These are phyloP conservation scores for Torulaspora pretoriensis DNA, from an alignment of 1,139 yeast species.

Conservation along the genomic window DNA sequence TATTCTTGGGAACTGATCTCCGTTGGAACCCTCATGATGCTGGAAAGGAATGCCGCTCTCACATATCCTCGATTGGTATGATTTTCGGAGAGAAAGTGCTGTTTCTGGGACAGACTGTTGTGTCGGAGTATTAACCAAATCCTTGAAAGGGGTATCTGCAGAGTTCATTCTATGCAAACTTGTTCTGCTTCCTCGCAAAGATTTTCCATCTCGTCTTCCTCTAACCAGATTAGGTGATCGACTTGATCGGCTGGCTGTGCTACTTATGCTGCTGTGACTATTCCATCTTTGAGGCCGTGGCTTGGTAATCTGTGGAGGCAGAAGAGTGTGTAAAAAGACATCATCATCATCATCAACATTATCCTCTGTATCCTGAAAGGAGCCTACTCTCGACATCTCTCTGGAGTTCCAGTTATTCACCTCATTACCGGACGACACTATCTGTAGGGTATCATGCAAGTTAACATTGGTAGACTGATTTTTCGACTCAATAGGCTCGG, in stretches of 20 bases:
- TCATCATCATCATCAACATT: slow-evolving; percentile 6
- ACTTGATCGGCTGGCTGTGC: slow-evolving; percentile 1
- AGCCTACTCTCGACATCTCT: slow-evolving; percentile 1
- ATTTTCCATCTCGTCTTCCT: slow-evolving; percentile 11
- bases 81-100: slow-evolving; percentile 1
- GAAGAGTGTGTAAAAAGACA: slow-evolving; percentile 2
- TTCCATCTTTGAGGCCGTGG: slow-evolving; percentile 8
- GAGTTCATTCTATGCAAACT: slow-evolving; percentile 13
- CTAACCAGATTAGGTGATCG: slow-evolving; percentile 2
- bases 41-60: slow-evolving; percentile 19
- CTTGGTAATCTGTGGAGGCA: slow-evolving; percentile 1
- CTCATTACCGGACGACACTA: neutral
- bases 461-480: neutral
- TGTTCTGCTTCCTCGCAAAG: slow-evolving; percentile 12
- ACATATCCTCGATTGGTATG: slow-evolving; percentile 17
- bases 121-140: neutral
- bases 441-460: neutral
- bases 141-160: slow-evolving; percentile 8
- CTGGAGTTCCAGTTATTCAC: slow-evolving; percentile 3
- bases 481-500: neutral
- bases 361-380: neutral
- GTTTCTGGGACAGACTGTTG: slow-evolving; percentile 1
- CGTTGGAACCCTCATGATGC: slow-evolving; percentile 26
- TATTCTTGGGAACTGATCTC: slow-evolving; percentile 75
- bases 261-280: slow-evolving; percentile 7